Evolutionary conservation across 2,329 filamentous ascomycete genomes (phyloP).

Genomic region (Alternaria gaisen): DNA sequence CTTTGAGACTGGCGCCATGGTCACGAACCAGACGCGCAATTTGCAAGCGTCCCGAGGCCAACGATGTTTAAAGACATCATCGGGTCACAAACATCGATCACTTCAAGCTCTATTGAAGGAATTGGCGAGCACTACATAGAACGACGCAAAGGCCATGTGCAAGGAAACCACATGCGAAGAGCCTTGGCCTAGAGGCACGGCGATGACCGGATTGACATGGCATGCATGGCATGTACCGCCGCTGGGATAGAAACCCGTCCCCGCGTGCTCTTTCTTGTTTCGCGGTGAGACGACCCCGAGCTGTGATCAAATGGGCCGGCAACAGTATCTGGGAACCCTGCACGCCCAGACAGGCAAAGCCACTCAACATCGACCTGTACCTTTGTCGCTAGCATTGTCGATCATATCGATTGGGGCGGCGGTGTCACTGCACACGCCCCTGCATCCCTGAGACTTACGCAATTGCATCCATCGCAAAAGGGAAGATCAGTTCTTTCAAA

Average conservation of each 20-base stretch:
- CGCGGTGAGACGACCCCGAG: slow-evolving; percentile 9
- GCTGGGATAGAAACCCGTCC: slow-evolving; percentile 24
- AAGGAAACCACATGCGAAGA: background rate
- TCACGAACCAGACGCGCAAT: background rate
- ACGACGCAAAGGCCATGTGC: background rate
- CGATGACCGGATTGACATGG: slow-evolving; percentile 1
- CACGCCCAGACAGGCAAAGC: slow-evolving; percentile 9
- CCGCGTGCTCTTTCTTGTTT: slow-evolving; percentile 18
- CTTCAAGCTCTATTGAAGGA: background rate
- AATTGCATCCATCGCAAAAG: background rate
- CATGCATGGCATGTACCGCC: slow-evolving; percentile 18
- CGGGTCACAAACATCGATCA: background rate
- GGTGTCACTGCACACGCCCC: slow-evolving; percentile 12
- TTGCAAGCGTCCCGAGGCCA: background rate
- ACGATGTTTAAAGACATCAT: background rate
- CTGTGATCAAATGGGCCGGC: slow-evolving; percentile 6
- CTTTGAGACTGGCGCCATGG: background rate
- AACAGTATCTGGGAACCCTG: background rate
- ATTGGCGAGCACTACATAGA: background rate
- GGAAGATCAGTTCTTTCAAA: background rate
- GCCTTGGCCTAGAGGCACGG: slow-evolving; percentile 10
- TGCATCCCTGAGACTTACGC: slow-evolving; percentile 10
- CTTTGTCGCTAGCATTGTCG: slow-evolving; percentile 17
- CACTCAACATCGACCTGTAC: slow-evolving; percentile 5
- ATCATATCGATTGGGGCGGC: slow-evolving; percentile 13